Conservation (phyloP, 208 protist species). For the Acanthamoeba lenticulata region DNA sequence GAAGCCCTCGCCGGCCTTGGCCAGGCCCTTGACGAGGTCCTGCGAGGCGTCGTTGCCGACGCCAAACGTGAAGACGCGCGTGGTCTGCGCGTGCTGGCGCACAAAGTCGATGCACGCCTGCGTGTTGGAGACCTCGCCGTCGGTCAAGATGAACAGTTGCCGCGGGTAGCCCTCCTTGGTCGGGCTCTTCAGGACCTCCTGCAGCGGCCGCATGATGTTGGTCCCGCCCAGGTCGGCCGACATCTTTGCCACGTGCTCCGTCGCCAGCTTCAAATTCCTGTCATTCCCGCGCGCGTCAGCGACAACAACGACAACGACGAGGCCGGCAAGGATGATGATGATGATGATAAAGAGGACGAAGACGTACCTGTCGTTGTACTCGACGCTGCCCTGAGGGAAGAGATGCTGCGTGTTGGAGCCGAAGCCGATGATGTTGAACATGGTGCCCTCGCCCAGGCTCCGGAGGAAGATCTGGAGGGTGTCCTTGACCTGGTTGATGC, state of each 20-base stretch:
- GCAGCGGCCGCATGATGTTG: neutral
- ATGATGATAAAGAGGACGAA: neutral
- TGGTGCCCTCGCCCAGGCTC: neutral
- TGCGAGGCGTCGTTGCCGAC: slow-evolving; percentile 61
- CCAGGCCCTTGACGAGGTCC: slow-evolving; percentile 53
- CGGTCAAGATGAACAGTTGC: slow-evolving; percentile 60
- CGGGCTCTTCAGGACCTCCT: neutral
- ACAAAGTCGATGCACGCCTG: slow-evolving; percentile 68
- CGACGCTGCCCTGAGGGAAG: neutral
- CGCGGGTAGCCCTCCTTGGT: slow-evolving; percentile 5
- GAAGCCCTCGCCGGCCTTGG: slow-evolving; percentile 61
- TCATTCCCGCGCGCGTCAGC: neutral
- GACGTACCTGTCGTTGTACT: slow-evolving; percentile 41
- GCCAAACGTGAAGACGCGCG: slow-evolving; percentile 70
- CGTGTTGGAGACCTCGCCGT: slow-evolving; percentile 57
- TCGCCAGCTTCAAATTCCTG: neutral
- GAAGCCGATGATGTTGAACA: no score
- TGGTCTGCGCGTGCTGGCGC: slow-evolving; percentile 64
- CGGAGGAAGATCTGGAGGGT: slow-evolving; percentile 65
- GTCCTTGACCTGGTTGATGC: slow-evolving; percentile 32
- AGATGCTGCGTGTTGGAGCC: neutral
- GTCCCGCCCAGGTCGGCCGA: slow-evolving; percentile 6
- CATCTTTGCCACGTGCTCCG: neutral
- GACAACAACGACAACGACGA: no score
- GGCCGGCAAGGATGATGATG: no score